phyloP scores from a whole-genome alignment of 2,329 filamentous ascomycete genomes.

The Cadophora malorum region DNA sequence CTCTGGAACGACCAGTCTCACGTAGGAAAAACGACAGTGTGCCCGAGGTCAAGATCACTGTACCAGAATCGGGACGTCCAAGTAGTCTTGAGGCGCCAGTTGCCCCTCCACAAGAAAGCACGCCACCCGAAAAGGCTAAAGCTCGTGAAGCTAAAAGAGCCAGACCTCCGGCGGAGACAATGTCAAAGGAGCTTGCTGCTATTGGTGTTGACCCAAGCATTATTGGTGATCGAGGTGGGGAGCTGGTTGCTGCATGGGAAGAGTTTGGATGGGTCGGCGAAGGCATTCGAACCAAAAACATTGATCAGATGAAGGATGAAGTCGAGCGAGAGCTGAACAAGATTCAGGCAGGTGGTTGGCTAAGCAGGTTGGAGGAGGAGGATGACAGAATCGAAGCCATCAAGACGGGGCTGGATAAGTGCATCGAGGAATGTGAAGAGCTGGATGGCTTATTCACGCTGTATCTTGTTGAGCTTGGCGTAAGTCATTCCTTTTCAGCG shows the following conservation, averaged over 20 bases:
- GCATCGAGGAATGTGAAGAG: slow-evolving; percentile 96
- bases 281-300: slow-evolving; percentile 74
- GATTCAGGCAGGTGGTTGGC: slow-evolving; percentile 91
- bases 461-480: slow-evolving; percentile 92
- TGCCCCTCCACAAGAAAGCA: slow-evolving; percentile 45
- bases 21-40: slow-evolving; percentile 45
- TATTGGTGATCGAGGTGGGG: slow-evolving; percentile 76
- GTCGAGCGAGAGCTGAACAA: slow-evolving; percentile 88
- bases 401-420: slow-evolving; percentile 82
- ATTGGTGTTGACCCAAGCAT: slow-evolving; percentile 79
- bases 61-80: slow-evolving; percentile 53
- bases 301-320: slow-evolving; percentile 82
- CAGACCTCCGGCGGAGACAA: slow-evolving; percentile 44
- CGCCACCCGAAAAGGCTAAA: slow-evolving; percentile 41
- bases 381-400: slow-evolving; percentile 90
- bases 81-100: slow-evolving; percentile 49
- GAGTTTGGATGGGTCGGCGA: slow-evolving; percentile 90
- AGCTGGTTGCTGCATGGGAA: slow-evolving; percentile 82
- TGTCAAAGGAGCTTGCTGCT: slow-evolving; percentile 45
- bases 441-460: slow-evolving; percentile 92
- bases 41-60: slow-evolving; percentile 65
- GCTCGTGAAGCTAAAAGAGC: slow-evolving; percentile 40
- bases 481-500: slow-evolving; percentile 53
- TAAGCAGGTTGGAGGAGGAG: slow-evolving; percentile 82
- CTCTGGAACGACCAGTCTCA: slow-evolving; percentile 37